A percentile compares a stretch with the other conserved stretches of the same genome.
phyloP scores from a whole-genome alignment of 495 filamentous ascomycete genomes.

The Xylaria curta region DNA sequence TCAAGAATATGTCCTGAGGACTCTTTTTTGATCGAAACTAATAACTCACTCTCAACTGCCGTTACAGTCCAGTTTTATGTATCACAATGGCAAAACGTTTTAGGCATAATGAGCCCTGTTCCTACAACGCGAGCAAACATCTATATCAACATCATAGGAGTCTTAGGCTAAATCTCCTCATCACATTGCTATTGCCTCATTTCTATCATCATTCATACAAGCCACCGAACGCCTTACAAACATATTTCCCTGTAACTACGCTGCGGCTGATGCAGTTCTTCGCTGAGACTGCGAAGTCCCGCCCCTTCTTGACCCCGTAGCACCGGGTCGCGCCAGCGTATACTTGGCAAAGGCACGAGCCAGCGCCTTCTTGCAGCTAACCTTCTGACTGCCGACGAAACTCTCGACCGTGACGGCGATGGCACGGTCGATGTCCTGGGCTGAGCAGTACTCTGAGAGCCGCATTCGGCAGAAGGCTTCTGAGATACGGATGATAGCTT shows the following conservation, averaged over 20 bases:
- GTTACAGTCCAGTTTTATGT: neutral
- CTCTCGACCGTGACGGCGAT: conserved; percentile 97
- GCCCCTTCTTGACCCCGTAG: conserved; percentile 22
- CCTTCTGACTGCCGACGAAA: conserved; percentile 95
- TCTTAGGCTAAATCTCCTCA: neutral
- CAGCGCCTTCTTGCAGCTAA: conserved; percentile 96
- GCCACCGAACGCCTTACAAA: neutral
- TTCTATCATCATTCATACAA: conserved; percentile 11
- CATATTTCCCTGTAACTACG: conserved; percentile 1
- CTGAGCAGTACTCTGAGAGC: conserved; percentile 87
- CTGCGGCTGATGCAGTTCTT: conserved; percentile 31
- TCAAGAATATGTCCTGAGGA: neutral
- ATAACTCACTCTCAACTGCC: neutral
- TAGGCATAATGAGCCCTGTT: neutral
- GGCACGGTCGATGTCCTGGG: conserved; percentile 92
- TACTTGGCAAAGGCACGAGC: conserved; percentile 98
- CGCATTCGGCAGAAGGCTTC: conserved; percentile 97
- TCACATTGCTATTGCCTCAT: conserved; percentile 2
- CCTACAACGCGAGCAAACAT: neutral
- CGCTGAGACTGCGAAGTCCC: conserved; percentile 32
- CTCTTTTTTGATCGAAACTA: neutral
- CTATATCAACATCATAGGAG: neutral
- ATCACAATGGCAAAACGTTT: neutral
- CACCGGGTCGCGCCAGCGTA: conserved; percentile 57
- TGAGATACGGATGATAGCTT: conserved; percentile 94